Evolutionary conservation across 2,329 filamentous ascomycete species (phyloP).

Genomic region (Fusarium floridanum): DNA sequence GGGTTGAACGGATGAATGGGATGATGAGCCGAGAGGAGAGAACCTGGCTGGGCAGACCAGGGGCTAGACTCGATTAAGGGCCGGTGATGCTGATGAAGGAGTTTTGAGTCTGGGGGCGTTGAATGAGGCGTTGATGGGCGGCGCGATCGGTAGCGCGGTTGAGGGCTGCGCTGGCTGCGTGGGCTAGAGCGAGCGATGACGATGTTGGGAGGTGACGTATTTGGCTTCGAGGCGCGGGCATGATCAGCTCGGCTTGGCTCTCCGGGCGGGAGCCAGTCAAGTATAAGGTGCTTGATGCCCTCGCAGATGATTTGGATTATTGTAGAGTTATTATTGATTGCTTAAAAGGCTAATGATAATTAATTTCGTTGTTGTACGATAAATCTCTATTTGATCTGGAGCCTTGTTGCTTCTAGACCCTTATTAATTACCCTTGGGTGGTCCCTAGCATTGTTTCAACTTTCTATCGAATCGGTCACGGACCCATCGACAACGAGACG

Average conservation of each 20-base stretch:
- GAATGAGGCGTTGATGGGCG: constrained; percentile 4
- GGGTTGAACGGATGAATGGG: constrained; percentile 27
- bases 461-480: not conserved
- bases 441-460: constrained; percentile 12
- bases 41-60: not conserved
- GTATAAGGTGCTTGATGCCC: constrained; percentile 17
- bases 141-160: constrained; percentile 5
- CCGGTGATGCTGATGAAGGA: constrained; percentile 26
- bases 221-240: constrained; percentile 36
- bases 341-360: not conserved
- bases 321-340: not conserved
- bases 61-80: constrained; percentile 33
- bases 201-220: constrained; percentile 43
- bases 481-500: constrained; percentile 8
- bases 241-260: constrained; percentile 14
- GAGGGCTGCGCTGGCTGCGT: not conserved
- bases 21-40: constrained; percentile 13
- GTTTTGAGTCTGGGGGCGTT: constrained; percentile 16
- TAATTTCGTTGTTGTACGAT: not conserved
- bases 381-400: not conserved
- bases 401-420: not conserved
- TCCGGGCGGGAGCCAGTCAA: not conserved
- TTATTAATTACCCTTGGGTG: not conserved
- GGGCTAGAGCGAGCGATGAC: constrained; percentile 38
- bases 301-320: not conserved